Percentiles rank a stretch among this genome's conserved stretches.
Conservation (phyloP, 176 grass and related monocot genomes). For the Aegilops sharonensis region DNA sequence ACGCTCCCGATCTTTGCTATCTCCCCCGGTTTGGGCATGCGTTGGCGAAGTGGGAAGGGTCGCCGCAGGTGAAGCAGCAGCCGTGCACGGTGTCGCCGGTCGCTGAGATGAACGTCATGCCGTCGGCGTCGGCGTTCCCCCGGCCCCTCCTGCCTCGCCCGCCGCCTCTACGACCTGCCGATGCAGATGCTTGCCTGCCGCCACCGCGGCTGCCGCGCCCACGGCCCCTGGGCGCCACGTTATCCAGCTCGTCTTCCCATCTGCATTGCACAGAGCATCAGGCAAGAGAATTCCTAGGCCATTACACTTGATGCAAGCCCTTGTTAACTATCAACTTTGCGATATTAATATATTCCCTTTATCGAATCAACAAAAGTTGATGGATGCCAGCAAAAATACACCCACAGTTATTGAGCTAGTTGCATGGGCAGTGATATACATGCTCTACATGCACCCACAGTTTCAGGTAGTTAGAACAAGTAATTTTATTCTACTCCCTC, state of each 20-base stretch:
- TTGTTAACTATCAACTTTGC: too few relatives aligned
- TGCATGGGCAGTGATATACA: neutral
- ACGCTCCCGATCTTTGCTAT: conserved; percentile 17
- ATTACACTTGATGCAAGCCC: neutral
- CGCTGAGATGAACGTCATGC: conserved; percentile 75
- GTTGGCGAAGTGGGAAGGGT: conserved; percentile 88
- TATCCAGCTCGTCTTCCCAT: conserved; percentile 84
- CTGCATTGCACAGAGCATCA: conserved; percentile 35
- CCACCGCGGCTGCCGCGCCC: conserved; percentile 21
- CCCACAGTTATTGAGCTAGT: neutral
- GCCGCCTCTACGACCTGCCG: conserved; percentile 48
- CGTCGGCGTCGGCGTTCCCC: conserved; percentile 23
- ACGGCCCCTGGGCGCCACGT: conserved; percentile 32
- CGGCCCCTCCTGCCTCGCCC: conserved; percentile 40
- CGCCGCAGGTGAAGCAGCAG: conserved; percentile 75
- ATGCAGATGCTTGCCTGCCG: conserved; percentile 41
- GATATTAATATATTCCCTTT: too few relatives aligned
- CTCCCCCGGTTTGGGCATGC: conserved; percentile 64
- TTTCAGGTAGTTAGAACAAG: neutral
- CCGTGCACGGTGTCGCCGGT: conserved; percentile 63
- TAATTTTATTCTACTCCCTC: neutral
- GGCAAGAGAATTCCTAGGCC: neutral
- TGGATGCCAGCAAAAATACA: too few relatives aligned
- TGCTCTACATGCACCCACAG: neutral
- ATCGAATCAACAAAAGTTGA: too few relatives aligned